Evolutionary conservation across 2,329 filamentous ascomycete species (phyloP), one percentile per base, ranked within the genome.

Genomic region (Arthrinium phaeospermum): DNA sequence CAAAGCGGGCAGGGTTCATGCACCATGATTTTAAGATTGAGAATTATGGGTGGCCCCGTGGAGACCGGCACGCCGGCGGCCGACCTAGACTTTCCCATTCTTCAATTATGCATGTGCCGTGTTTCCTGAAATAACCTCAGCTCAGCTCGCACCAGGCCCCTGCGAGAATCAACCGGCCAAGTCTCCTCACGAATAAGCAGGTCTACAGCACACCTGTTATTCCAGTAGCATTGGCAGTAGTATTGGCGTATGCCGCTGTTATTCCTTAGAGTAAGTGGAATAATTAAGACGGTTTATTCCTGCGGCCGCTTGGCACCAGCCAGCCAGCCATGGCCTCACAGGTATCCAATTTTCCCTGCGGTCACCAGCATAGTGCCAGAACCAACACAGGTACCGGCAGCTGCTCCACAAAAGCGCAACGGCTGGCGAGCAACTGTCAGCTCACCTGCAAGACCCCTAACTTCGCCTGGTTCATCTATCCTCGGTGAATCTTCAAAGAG

Each of bases 1-100:
- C 19, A 70, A 46, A 51, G 49, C 53, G 68, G 68, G 30, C 53
- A 61, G 53, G 53, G 53, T 61, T 61, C 53, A 61, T 61, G 53
- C 53, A 61, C 53, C 27, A 37, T 61, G 53, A n/a, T 22, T 61
- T 61, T 37, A 61, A 61, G 34, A 61, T 61, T 30, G 34, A 37
- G 30, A 30, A 37, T 61, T 37, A 61, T 61, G 53, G 53, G 30
- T 53, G 53, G 53, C 53, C 34, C 53, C 30, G 53, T 61, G 53
- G 53, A 61, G 30, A 61, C 30, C 14, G 30, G 53, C 16, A 22
- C 30, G 27, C 53, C 30, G 53, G 34, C 53, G 53, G 14, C 53
- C 51, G 51, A 27, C 51, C 53, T 37, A 37, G 53, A 34, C 30
- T 61, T 61, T 61, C 10, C 22, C 34, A 30, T 30, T 30, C 27